Percentiles rank a stretch among this genome's conserved stretches.
phyloP scores from a whole-genome alignment of 1,139 yeast genomes.

The Pneumocystis oryctolagi region DNA sequence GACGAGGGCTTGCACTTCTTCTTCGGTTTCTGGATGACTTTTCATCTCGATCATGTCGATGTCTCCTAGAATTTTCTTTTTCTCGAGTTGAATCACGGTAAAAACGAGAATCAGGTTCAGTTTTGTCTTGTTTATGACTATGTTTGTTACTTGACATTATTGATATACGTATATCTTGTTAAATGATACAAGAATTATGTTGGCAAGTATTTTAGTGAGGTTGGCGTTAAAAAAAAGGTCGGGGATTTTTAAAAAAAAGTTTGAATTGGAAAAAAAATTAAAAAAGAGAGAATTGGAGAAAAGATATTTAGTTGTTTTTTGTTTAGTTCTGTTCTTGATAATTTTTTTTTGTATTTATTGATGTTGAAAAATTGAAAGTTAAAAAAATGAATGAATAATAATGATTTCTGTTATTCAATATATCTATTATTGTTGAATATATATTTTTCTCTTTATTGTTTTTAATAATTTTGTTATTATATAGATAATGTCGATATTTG shows the following conservation, averaged over 20 bases:
- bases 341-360: background rate
- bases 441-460: background rate
- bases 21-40: background rate
- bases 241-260: background rate
- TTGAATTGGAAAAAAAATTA: background rate
- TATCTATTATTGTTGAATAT: background rate
- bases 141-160: background rate
- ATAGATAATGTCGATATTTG: background rate
- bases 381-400: background rate
- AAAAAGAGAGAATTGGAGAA: background rate
- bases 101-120: background rate
- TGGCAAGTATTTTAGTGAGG: background rate
- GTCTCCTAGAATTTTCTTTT: background rate
- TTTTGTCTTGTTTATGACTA: background rate
- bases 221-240: background rate
- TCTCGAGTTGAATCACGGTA: background rate
- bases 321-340: background rate
- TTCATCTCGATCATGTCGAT: background rate
- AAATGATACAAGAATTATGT: background rate
- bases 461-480: background rate
- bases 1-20: background rate
- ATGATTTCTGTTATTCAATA: background rate
- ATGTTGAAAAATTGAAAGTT: background rate
- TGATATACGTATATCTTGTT: background rate
- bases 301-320: background rate